Base-by-base conservation (phyloP, 371 early-diverging fungal genomes). In the Mucor saturninus region DNA sequence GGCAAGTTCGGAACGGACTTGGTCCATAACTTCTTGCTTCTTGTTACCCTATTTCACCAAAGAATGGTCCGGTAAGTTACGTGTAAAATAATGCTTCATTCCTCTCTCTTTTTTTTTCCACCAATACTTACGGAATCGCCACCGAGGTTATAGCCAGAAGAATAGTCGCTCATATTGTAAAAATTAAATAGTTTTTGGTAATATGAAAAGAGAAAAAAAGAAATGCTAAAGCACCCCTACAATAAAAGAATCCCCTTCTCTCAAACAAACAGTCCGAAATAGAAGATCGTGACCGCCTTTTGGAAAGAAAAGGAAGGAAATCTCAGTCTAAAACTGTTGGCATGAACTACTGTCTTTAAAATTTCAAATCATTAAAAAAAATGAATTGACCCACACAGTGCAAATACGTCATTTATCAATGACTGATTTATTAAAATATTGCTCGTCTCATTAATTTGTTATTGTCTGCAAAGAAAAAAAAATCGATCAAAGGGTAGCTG, bases 1-100 rank as follows among this genome's bases (percentile, higher is more conserved):
- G 38, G 94, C 94, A 59, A 94, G 81, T 74, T 93, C 92, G 64
- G 84, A 79, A 71, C 86, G 84, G 62, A 95, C 88, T 80, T 91
- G 90, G 62, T 94, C 88, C 89, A 90, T 95, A 40, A 93, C 88
- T 74, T 91, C 85, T 68, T 92, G 89, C 83, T 91, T 91, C 81
- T 86, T 88, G 75, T 74, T 83, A 72, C 84, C 64, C 81, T 80
- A 61, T 30, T 39, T 21, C 21, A 59, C 11, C 43, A 51, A 15
- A 32, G 15, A 54, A 32, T 30, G 11, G 21, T 35, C 35, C 8
- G 1, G 11, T 29, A 26, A 45, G 29, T 28, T 37, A 10, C 26
- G 13, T 29, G 21, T 42, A 50, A 13, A 42, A 42, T 42, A 42
- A 6, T 35, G 35, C 35, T 35, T 35, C 21, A 21, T 21, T 21